Evolutionary conservation across 768 basidiomycete genomes (phyloP), one percentile per base, ranked within the genome.

Genomic region (Pholiota molesta): DNA sequence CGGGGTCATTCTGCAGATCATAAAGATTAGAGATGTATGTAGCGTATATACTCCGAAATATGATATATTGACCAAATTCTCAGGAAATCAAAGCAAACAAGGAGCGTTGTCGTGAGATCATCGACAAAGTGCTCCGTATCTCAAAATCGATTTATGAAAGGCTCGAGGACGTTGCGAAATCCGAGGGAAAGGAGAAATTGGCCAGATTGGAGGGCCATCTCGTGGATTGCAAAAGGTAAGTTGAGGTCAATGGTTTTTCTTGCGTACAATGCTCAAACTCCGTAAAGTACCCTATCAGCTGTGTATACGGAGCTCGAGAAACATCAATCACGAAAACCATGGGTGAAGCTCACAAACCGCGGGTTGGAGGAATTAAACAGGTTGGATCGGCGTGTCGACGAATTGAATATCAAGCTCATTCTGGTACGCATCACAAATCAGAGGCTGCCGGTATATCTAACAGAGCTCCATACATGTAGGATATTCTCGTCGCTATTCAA

Each of bases 71-170:
- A 17, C n/a, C 19, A 19, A 19, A 6, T 44, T 44, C 19, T 2
- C 42, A 37, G 35, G 53, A 39, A 55, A 31, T 39, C 17, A 39
- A 55, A 9, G 5, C 26, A 3, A 56, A 56, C 39, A 56, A 44
- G 23, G 33, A 56, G n/a, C 55, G 40, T 11, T 56, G 55, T 11
- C 7, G 29, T 11, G 40, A 56, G 40, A 42, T 56, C 16, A 56
- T 56, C 39, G 55, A 44, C 23, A 56, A 56, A 26, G 40, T 56
- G 11, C 33, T 56, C 31, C 26, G 37, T 16, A 56, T 56, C 31
- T 33, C 55, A 26, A 56, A 56, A 29, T n/a, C 23, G 3, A 56
- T 56, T 13, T 56, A 56, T 42, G 55, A 56, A 3, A 23, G 33
- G 28, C 19, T 56, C 10, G 14, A n/a, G 2, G 55, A 44, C 14